Conservation (phyloP, 192 early-diverging fungal species). For the Backusella parvicylindrica region DNA sequence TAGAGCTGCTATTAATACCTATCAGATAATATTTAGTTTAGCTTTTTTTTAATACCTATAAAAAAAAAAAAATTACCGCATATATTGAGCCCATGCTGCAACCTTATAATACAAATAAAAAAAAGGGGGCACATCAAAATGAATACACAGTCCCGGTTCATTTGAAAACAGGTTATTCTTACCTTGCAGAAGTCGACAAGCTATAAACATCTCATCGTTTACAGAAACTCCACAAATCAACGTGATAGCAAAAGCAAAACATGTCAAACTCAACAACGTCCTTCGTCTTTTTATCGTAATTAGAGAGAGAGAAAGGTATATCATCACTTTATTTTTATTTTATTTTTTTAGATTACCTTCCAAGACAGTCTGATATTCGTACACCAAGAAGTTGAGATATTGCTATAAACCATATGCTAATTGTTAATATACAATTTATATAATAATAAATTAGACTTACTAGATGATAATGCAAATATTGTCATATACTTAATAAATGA, state of each 20-base stretch:
- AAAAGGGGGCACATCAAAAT: background rate
- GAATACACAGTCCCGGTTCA: background rate
- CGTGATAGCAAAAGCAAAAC: background rate
- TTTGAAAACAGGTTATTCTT: background rate
- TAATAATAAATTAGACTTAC: too few relatives aligned
- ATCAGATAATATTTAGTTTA: background rate
- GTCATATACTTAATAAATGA: too few relatives aligned
- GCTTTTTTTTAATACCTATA: background rate
- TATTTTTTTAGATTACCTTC: background rate
- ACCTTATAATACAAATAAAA: background rate
- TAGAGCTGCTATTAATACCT: background rate
- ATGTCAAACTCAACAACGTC: background rate
- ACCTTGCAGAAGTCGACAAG: background rate
- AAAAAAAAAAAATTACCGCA: background rate
- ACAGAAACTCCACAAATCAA: background rate
- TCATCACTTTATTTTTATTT: background rate
- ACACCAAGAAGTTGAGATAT: background rate
- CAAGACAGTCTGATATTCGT: background rate
- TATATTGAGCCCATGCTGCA: background rate
- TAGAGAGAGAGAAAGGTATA: too few relatives aligned
- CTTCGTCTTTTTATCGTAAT: too few relatives aligned
- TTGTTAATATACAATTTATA: too few relatives aligned
- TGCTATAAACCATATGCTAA: background rate
- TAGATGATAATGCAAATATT: too few relatives aligned
- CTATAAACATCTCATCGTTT: background rate